Evolutionary conservation across 805 yeast species (phyloP).

Genomic region (Yarrowia keelungensis): DNA sequence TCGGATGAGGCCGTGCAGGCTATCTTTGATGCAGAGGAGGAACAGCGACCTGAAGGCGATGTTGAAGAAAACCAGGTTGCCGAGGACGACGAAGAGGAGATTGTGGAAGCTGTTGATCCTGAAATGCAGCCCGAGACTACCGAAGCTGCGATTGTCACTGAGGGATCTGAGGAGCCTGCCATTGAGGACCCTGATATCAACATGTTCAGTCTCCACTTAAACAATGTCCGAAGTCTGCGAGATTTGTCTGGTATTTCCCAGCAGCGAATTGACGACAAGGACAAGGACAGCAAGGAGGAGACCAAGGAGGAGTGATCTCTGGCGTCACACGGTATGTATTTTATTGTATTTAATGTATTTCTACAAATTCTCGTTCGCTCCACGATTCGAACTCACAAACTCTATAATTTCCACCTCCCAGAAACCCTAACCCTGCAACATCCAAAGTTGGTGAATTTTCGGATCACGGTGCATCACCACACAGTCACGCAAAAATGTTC

Average conservation of each 20-base stretch:
- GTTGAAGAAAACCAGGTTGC: slow-evolving; percentile 22
- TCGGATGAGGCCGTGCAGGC: slow-evolving; percentile 18
- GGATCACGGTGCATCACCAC: slow-evolving; percentile 29
- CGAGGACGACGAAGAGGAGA: slow-evolving; percentile 30
- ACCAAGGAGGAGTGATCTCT: background rate
- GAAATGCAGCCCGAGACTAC: slow-evolving; percentile 23
- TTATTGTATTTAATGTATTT: slow-evolving; percentile 18
- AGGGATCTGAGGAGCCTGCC: background rate
- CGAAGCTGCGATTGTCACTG: slow-evolving; percentile 8
- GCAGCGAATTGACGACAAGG: slow-evolving; percentile 29
- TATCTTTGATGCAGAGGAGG: slow-evolving; percentile 43
- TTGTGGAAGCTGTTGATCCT: slow-evolving; percentile 18
- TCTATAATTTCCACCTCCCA: background rate
- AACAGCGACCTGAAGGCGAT: slow-evolving; percentile 46
- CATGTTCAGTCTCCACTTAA: slow-evolving; percentile 27
- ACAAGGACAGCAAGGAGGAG: background rate
- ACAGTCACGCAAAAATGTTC: slow-evolving; percentile 17
- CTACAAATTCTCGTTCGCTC: background rate
- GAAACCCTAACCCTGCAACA: slow-evolving; percentile 10
- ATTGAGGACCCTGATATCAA: slow-evolving; percentile 27
- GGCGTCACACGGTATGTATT: background rate
- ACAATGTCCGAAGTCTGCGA: slow-evolving; percentile 31
- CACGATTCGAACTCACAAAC: slow-evolving; percentile 5
- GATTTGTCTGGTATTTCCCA: slow-evolving; percentile 35
- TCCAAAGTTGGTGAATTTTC: slow-evolving; percentile 26